Evolutionary conservation across 2,329 filamentous ascomycete genomes (phyloP), one percentile per base, ranked within the genome.

Genomic region (Sclerotinia sclerotiorum): DNA sequence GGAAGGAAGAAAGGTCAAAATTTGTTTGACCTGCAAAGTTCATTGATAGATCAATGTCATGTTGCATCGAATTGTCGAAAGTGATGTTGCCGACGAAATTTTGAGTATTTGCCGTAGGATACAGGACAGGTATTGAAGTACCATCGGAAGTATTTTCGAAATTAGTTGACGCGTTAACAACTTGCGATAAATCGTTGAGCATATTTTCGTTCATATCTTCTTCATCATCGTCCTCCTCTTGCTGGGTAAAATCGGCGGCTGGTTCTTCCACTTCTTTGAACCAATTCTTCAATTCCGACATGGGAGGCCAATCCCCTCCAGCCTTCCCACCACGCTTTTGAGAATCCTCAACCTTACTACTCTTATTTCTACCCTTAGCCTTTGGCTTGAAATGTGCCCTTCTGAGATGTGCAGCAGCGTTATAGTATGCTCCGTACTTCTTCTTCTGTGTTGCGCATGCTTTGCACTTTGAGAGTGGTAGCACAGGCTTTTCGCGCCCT

Each of bases 351-450:
- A 73, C 73, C 72, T 77, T 81, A 70, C 71, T 76, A 39, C 69
- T 76, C 49, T 77, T 76, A 49, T 74, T 76, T 74, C 82, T 82
- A 48, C 79, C 80, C 19, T 84, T 81, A 10, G 80, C 76, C 79
- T 86, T 87, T 65, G 83, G 89, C 76, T 90, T 91, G 83, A 97
- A 98, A 78, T 98, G 94, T 0, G 90, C 90, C 62, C 94, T 88
- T 54, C 94, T 87, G 11, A 98, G 84, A 77, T 98, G 94, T 0
- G 93, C 94, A 0, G 93, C 93, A 0, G 94, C 94, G 75, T 98
- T 98, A 81, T 98, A 97, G 80, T 97, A 95, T 21, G 91, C 92
- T 4, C 91, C 91, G 74, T 98, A 98, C 69, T 87, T 85, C 82
- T 97, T 97, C 82, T 97, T 97, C 67, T 85, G 81, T 56, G 85